Evolutionary conservation across 2,329 filamentous ascomycete species (phyloP).

Genomic region (Exophiala sp.): DNA sequence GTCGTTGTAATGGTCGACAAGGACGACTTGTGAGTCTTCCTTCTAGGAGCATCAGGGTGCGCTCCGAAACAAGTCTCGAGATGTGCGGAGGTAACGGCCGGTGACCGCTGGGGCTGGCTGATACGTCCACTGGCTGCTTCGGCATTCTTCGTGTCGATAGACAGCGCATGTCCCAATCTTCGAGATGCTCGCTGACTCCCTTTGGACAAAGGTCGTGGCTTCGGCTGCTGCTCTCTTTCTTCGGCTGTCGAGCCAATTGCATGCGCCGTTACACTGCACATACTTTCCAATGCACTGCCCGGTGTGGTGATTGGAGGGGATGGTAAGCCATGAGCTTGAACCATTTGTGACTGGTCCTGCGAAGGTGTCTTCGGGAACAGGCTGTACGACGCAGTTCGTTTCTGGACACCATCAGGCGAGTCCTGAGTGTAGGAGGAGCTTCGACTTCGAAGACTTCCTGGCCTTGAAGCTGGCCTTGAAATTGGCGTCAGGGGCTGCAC

Average conservation of each 20-base stretch:
- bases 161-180: slow-evolving; percentile 3
- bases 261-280: not conserved
- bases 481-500: slow-evolving; percentile 10
- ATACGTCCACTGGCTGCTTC: not conserved
- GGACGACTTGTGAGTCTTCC: not conserved
- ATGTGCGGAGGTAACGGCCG: slow-evolving; percentile 12
- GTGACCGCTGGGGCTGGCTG: slow-evolving; percentile 12
- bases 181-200: slow-evolving; percentile 1
- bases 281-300: not conserved
- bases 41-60: not conserved
- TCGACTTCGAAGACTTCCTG: slow-evolving; percentile 13
- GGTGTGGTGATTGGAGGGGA: slow-evolving; percentile 4
- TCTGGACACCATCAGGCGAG: slow-evolving; percentile 6
- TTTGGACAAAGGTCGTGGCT: slow-evolving; percentile 2
- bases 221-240: not conserved
- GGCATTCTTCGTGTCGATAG: not conserved
- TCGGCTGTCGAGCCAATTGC: not conserved
- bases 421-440: slow-evolving; percentile 13
- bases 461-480: slow-evolving; percentile 12
- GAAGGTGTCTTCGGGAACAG: slow-evolving; percentile 20
- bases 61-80: slow-evolving; percentile 11
- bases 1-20: slow-evolving; percentile 9
- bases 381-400: slow-evolving; percentile 17
- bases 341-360: slow-evolving; percentile 1
- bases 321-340: not conserved